Evolutionary conservation across 2,329 filamentous ascomycete species (phyloP), one percentile per base, ranked within the genome.

Genomic region (Gremmenia infestans): DNA sequence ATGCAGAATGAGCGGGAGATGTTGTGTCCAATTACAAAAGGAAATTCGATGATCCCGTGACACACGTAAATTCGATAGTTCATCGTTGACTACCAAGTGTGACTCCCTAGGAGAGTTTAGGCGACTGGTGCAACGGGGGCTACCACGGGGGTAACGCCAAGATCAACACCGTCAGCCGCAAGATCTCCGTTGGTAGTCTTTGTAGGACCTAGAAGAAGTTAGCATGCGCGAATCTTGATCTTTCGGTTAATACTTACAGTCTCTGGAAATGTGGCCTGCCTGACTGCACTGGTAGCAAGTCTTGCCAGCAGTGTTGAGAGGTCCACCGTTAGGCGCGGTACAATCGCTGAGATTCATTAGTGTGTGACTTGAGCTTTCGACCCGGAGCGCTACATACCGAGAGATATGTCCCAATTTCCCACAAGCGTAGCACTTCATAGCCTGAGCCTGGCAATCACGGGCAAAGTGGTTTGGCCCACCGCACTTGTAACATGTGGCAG

Each of bases 221-320:
- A 57, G 55, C 32, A 19, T 53, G n/a, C 14, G 12, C 19, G 42
- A 22, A 48, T 47, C 5, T 42, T 49, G 32, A 43, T 45, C 17
- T 45, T 37, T 43, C 14, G 23, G n/a, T n/a, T 14, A 17, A 36
- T 23, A 53, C 60, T 58, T 55, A 97, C 93, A 57, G 39, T 57
- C 55, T 61, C 93, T 88, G 57, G 91, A 96, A 74, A 97, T 97
- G 76, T 97, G 93, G 52, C 94, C 94, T 56, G 91, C 85, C 78
- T 97, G 89, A 64, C 93, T 91, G 72, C 94, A 99, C 74, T 92
- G 88, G 80, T 99, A 99, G 84, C 94, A 99, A 63, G 92, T 96
- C 85, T 97, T 99, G 71, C 93, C 93, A 61, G 90, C 91, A 62
- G 91, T 95, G 82, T 94, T 97, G 65, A 97, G 81, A 48, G 93